A percentile compares a stretch with the other conserved stretches of the same genome.
Evolutionary conservation across 352 stramenopile genomes (phyloP).

Genomic region (Globisporangium uncinulatum): DNA sequence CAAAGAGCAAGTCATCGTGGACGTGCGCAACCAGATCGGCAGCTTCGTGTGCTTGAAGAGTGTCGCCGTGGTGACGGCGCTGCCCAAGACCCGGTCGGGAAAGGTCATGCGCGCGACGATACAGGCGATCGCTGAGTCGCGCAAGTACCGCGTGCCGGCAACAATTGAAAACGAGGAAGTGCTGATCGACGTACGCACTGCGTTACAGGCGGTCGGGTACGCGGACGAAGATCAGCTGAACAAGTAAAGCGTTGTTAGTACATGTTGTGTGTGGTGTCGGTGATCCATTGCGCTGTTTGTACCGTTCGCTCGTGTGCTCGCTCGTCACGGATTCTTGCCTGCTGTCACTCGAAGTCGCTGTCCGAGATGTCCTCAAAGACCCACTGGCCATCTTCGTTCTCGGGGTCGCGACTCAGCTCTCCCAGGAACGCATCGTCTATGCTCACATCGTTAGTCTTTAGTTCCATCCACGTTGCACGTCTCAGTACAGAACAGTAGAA

Average conservation of each 20-base stretch:
- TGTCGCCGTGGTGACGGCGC: constrained; percentile 18
- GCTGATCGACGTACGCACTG: constrained; percentile 20
- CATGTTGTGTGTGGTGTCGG: background rate
- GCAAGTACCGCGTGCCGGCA: constrained; percentile 27
- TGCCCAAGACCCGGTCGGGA: constrained; percentile 28
- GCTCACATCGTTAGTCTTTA: background rate
- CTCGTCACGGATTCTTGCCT: background rate
- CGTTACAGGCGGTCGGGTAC: constrained; percentile 30
- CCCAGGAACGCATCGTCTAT: constrained; percentile 25
- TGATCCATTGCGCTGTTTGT: background rate
- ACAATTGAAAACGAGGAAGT: constrained; percentile 40
- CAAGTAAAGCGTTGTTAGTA: constrained; percentile 11
- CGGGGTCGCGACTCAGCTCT: constrained; percentile 10
- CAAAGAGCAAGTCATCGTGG: constrained; percentile 17
- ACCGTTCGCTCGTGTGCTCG: background rate
- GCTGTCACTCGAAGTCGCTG: constrained; percentile 48
- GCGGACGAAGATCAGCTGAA: constrained; percentile 16
- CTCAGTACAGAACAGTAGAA: no score
- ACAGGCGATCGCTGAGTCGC: constrained; percentile 30
- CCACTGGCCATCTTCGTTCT: constrained; percentile 25
- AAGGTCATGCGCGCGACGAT: constrained; percentile 34
- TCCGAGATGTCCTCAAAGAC: constrained; percentile 58
- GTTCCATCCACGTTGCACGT: background rate
- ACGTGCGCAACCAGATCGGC: constrained; percentile 22
- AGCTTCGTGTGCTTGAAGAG: constrained; percentile 29